phyloP scores from a whole-genome alignment of 2,329 filamentous ascomycete species.

The Exophiala calicioides region DNA sequence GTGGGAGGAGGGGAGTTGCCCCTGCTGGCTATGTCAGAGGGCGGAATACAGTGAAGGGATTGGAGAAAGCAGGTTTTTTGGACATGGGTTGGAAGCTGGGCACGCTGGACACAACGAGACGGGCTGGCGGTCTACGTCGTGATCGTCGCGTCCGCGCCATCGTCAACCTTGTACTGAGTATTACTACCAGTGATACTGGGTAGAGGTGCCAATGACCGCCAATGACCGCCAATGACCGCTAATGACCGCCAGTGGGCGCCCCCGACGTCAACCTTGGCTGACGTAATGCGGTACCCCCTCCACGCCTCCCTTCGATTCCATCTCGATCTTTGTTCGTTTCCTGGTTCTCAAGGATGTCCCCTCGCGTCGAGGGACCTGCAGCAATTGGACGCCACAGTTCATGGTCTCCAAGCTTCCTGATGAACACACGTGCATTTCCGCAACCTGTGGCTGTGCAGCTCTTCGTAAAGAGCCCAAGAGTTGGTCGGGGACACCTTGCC shows the following conservation, averaged over 20 bases:
- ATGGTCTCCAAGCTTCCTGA: neutral
- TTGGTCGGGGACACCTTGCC: neutral
- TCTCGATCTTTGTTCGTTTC: slow-evolving; percentile 15
- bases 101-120: neutral
- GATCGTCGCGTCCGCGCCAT: too few relatives aligned
- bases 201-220: slow-evolving; percentile 7
- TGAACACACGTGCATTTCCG: neutral
- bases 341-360: slow-evolving; percentile 11
- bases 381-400: slow-evolving; percentile 22
- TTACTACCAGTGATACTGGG: too few relatives aligned
- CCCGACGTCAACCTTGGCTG: slow-evolving; percentile 19
- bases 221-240: slow-evolving; percentile 13
- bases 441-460: slow-evolving; percentile 17
- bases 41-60: neutral
- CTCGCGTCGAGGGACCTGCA: neutral
- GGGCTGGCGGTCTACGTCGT: neutral
- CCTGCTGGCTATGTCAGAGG: neutral
- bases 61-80: neutral
- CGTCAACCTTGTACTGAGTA: too few relatives aligned
- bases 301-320: neutral
- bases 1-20: neutral
- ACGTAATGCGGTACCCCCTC: slow-evolving; percentile 23
- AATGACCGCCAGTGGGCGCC: slow-evolving; percentile 3
- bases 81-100: neutral
- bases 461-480: neutral